Evolutionary conservation across 1,284 basidiomycete species (phyloP), one percentile per base, ranked within the genome.

Genomic region (Athelia psychrophila): DNA sequence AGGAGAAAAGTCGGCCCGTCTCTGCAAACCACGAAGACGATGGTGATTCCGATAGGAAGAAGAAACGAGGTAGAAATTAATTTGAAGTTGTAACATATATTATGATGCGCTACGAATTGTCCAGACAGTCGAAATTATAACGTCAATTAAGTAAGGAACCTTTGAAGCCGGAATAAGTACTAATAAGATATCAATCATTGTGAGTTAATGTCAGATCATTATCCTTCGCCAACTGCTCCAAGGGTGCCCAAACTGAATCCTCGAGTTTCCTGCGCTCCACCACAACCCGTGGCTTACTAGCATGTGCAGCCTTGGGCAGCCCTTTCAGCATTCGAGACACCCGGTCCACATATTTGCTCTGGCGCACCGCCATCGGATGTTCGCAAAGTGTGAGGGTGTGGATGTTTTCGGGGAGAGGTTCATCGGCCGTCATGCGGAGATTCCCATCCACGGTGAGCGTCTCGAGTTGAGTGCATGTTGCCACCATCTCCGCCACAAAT

Each of bases 1-100:
- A 70, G 35, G 61, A 64, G 12, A 60, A 60, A 23, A 30, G 27
- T 13, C 50, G 53, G 35, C 45, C 36, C 25, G 19, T 32, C 24
- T 27, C 24, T 23, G 33, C 9, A 25, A 16, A 24, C 42, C 27
- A 44, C 19, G 25, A 47, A 40, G 32, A 50, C 23, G 27, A 23
- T n/a, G 18, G 19, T 38, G 32, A 49, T 16, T 47, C 33, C 5
- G 48, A 50, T 5, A n/a, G 38, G n/a, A 42, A 22, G 38, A 42
- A 42, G 38, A 42, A 42, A 42, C 6, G 38, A 42, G 38, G 38
- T 5, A n/a, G 38, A 42, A 30, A 30, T 30, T 30, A 30, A 30
- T 30, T 30, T 5, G 27, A 30, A 30, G 27, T 30, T n/a, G n/a
- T n/a, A n/a, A n/a, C 27, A 13, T 13, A 30, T 30, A 30, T 30